phyloP scores from a whole-genome alignment of 2,329 filamentous ascomycete species.

The Diaporthe sp. region DNA sequence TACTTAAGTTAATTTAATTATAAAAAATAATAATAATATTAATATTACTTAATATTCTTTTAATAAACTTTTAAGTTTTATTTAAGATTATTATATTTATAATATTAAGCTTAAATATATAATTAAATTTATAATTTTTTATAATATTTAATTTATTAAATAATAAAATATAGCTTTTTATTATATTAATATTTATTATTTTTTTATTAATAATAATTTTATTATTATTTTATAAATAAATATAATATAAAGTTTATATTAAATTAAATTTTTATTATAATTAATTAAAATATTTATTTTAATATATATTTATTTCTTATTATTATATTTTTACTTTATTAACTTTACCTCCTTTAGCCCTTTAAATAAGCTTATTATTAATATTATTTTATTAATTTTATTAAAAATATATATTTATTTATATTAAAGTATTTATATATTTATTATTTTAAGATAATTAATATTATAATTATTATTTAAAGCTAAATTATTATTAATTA shows the following conservation, averaged over 20 bases:
- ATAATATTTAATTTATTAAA: neutral
- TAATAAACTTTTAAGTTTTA: neutral
- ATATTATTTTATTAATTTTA: neutral
- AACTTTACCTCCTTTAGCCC: no score
- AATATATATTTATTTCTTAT: neutral
- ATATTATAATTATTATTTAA: no score
- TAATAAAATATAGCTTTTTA: neutral
- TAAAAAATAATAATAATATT: neutral
- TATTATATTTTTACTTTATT: neutral
- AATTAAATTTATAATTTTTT: neutral
- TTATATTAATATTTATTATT: neutral
- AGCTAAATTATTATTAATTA: no score
- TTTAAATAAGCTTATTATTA: neutral
- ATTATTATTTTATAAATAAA: neutral
- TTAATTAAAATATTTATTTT: neutral
- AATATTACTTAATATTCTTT: neutral
- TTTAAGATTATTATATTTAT: neutral
- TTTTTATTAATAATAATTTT: neutral
- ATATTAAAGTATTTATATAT: no score
- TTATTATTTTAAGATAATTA: no score
- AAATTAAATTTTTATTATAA: neutral
- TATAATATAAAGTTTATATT: no score
- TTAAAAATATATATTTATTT: neutral
- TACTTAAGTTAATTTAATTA: neutral
- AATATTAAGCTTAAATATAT: neutral